Conservation (phyloP, 2,329 filamentous ascomycete species). For the Penicillium sp. region DNA sequence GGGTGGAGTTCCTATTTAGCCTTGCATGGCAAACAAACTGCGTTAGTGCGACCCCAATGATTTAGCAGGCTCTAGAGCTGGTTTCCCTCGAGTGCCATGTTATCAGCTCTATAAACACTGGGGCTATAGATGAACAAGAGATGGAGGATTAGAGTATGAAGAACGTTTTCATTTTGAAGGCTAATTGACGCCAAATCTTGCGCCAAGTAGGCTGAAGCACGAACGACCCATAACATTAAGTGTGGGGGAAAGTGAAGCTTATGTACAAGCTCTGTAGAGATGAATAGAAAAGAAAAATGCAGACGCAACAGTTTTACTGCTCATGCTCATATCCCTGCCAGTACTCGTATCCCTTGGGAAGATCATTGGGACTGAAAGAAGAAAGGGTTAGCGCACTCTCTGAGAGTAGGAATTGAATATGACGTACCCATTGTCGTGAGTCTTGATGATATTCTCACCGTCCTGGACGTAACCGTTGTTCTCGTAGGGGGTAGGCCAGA, state of each 20-base stretch:
- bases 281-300: not conserved
- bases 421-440: constrained; percentile 24
- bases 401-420: not conserved
- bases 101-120: no score
- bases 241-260: constrained; percentile 11
- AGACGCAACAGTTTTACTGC: not conserved
- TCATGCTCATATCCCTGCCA: constrained; percentile 23
- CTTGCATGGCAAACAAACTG: not conserved
- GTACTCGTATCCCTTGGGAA: constrained; percentile 25
- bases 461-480: constrained; percentile 23
- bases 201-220: constrained; percentile 13
- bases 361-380: constrained; percentile 14
- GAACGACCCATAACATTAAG: constrained; percentile 8
- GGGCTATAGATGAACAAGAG: no score
- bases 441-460: constrained; percentile 14
- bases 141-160: no score
- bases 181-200: not conserved
- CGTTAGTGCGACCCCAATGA: no score
- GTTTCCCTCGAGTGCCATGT: no score
- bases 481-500: constrained; percentile 19
- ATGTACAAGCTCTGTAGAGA: constrained; percentile 27
- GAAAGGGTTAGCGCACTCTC: constrained; percentile 4
- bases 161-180: not conserved
- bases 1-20: no score
- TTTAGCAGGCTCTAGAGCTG: no score